Conservation (phyloP, 345 rosid species). For the Reutealis trisperma region DNA sequence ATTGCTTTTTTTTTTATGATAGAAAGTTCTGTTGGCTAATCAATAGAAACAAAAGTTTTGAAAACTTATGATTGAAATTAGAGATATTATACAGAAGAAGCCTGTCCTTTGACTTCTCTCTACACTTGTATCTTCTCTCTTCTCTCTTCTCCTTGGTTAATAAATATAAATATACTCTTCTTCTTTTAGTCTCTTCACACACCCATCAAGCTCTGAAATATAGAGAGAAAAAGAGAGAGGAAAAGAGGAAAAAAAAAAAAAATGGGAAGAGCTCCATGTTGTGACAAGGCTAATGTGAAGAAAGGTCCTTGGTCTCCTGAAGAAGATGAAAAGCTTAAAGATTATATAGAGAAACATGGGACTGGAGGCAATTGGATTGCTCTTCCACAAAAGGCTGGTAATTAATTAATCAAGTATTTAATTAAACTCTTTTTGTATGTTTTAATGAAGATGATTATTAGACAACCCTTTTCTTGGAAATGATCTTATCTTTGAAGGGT, state of each 20-base stretch:
- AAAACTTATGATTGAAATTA: slow-evolving; percentile 24
- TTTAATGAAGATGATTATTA: neutral
- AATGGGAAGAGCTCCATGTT: slow-evolving; percentile 41
- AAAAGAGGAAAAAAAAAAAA: slow-evolving; percentile 7
- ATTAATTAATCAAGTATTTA: neutral
- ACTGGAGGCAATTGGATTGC: slow-evolving; percentile 37
- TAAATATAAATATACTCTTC: neutral
- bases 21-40: slow-evolving; percentile 30
- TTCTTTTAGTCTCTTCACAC: neutral
- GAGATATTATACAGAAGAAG: slow-evolving; percentile 1
- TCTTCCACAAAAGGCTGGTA: slow-evolving; percentile 37
- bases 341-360: slow-evolving; percentile 25
- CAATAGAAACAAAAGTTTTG: neutral
- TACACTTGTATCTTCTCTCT: neutral
- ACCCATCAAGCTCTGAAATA: neutral
- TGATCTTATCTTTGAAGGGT: neutral
- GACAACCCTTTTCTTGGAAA: neutral
- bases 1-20: slow-evolving; percentile 17
- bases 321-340: slow-evolving; percentile 36
- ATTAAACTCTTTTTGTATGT: neutral
- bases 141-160: neutral
- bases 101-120: slow-evolving; percentile 42
- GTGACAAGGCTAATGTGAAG: slow-evolving; percentile 33
- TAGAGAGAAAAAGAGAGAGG: slow-evolving; percentile 5
- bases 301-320: slow-evolving; percentile 40